Conservation (phyloP, 768 basidiomycete species). For the Dentipellis fragilis region DNA sequence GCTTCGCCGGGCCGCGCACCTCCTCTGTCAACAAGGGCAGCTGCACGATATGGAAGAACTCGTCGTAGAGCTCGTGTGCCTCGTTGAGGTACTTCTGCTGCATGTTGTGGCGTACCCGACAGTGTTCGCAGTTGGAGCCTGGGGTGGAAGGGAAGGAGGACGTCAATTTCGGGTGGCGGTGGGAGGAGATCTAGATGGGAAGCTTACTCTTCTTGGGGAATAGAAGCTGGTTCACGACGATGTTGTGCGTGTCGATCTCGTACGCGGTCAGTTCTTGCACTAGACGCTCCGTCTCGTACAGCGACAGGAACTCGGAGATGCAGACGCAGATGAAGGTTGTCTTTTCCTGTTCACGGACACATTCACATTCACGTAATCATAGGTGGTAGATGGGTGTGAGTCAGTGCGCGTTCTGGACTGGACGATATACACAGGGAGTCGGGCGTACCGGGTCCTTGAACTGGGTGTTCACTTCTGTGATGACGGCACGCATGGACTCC, state of each 20-base stretch:
- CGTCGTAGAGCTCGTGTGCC: slow-evolving; percentile 94
- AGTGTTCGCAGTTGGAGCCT: slow-evolving; percentile 95
- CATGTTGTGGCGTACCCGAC: slow-evolving; percentile 90
- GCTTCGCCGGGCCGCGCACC: slow-evolving; percentile 89
- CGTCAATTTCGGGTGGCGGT: not conserved
- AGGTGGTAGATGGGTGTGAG: not conserved
- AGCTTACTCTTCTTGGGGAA: slow-evolving; percentile 82
- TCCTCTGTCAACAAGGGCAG: slow-evolving; percentile 94
- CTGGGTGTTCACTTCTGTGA: slow-evolving; percentile 97
- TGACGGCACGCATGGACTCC: slow-evolving; percentile 92
- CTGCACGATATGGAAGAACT: slow-evolving; percentile 95
- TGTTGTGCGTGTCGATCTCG: slow-evolving; percentile 97
- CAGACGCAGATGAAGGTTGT: slow-evolving; percentile 98
- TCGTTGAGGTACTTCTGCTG: slow-evolving; percentile 96
- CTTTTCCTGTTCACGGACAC: slow-evolving; percentile 57
- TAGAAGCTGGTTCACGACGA: slow-evolving; percentile 94
- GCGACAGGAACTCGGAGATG: slow-evolving; percentile 95
- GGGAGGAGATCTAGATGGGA: not conserved
- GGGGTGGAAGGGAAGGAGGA: slow-evolving; percentile 5
- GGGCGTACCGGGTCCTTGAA: slow-evolving; percentile 92
- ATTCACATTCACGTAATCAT: too few relatives aligned
- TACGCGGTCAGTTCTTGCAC: slow-evolving; percentile 92
- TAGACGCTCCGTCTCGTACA: slow-evolving; percentile 97
- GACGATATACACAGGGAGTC: not conserved
- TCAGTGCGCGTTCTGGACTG: not conserved